Evolutionary conservation across 2,329 filamentous ascomycete species (phyloP).

Genomic region (Fusarium luffae): DNA sequence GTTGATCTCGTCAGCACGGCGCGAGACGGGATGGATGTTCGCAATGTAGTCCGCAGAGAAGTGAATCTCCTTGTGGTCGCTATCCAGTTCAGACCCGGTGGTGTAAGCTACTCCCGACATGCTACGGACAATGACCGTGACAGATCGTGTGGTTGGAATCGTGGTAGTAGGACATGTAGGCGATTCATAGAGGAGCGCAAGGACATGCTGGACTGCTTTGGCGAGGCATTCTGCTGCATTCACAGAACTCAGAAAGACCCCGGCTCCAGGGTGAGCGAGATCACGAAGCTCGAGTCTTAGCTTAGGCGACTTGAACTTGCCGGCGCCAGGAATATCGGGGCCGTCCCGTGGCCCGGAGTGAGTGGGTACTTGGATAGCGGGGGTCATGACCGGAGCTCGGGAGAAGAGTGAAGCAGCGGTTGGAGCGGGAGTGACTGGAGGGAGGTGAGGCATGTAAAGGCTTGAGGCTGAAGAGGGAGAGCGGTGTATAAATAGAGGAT

Average conservation of each 20-base stretch:
- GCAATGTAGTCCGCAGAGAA: slow-evolving; percentile 81
- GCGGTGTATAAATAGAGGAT: background rate
- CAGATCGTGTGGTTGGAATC: slow-evolving; percentile 77
- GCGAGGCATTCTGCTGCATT: slow-evolving; percentile 72
- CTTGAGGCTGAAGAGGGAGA: background rate
- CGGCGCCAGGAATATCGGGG: slow-evolving; percentile 29
- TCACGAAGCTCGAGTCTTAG: slow-evolving; percentile 70
- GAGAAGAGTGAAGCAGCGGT: slow-evolving; percentile 40
- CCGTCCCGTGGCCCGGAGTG: slow-evolving; percentile 27
- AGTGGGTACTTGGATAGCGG: slow-evolving; percentile 41
- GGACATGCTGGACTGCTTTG: slow-evolving; percentile 73
- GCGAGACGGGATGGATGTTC: slow-evolving; percentile 54
- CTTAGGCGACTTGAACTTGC: slow-evolving; percentile 60
- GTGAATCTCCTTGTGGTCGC: slow-evolving; percentile 93
- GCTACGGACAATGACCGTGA: slow-evolving; percentile 82
- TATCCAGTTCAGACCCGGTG: slow-evolving; percentile 79
- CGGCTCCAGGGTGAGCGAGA: slow-evolving; percentile 68
- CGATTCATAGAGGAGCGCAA: slow-evolving; percentile 76
- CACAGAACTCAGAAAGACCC: slow-evolving; percentile 74
- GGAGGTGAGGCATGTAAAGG: slow-evolving; percentile 42
- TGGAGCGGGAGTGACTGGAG: slow-evolving; percentile 38
- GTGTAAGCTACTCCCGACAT: slow-evolving; percentile 93
- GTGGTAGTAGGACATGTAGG: slow-evolving; percentile 55
- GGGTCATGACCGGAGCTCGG: slow-evolving; percentile 43
- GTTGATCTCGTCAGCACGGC: slow-evolving; percentile 71